These are phyloP conservation scores for Yamadazyma mexicana DNA, from an alignment of 1,139 yeast genomes.

Conservation along the genomic window DNA sequence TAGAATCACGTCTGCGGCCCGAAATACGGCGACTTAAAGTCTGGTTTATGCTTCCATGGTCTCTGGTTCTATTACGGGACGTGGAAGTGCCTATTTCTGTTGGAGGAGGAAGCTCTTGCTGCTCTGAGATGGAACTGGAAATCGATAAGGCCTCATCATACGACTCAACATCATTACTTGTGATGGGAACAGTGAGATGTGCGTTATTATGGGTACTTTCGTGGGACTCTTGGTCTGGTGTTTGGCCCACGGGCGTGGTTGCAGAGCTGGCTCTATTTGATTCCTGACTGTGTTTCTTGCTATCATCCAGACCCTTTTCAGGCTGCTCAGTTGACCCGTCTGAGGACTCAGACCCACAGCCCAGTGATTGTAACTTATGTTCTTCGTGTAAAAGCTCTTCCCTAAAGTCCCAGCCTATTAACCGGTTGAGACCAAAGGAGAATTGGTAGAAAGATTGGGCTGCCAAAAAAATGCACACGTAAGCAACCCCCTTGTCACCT, in stretches of 20 bases:
- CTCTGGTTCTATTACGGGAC: background rate
- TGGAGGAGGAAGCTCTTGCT: slow-evolving; percentile 14
- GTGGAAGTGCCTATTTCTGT: slow-evolving; percentile 9
- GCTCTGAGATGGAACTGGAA: slow-evolving; percentile 13
- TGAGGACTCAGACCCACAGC: background rate
- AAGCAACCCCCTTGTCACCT: slow-evolving; percentile 81
- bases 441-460: slow-evolving; percentile 71
- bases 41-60: background rate
- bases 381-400: slow-evolving; percentile 19
- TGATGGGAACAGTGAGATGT: slow-evolving; percentile 2
- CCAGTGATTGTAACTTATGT: background rate
- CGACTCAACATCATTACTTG: slow-evolving; percentile 11
- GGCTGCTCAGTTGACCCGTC: slow-evolving; percentile 6
- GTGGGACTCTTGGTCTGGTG: background rate
- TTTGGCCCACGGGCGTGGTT: too few relatives aligned
- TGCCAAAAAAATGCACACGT: slow-evolving; percentile 76
- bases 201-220: background rate
- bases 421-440: slow-evolving; percentile 70
- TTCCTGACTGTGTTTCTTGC: slow-evolving; percentile 2
- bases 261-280: background rate
- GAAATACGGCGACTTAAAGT: slow-evolving; percentile 13
- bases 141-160: slow-evolving; percentile 23
- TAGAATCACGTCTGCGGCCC: slow-evolving; percentile 14
- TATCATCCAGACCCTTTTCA: slow-evolving; percentile 3
- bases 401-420: slow-evolving; percentile 72